These are phyloP conservation scores for Colletotrichum sp. DNA, from an alignment of 2,329 filamentous ascomycete genomes.

Conservation along the genomic window DNA sequence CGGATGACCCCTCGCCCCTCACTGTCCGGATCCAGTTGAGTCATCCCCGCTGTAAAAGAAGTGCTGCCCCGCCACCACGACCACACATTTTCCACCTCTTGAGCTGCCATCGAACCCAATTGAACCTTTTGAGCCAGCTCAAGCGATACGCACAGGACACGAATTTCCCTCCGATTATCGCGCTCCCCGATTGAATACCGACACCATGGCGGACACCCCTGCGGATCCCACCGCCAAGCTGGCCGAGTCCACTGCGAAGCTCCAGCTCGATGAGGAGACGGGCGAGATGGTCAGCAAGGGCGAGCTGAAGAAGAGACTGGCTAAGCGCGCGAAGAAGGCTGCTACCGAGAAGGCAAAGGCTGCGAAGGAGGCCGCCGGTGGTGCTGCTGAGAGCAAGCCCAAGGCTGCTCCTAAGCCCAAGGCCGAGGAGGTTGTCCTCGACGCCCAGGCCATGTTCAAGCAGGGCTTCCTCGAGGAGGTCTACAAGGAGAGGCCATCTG, in stretches of 20 bases:
- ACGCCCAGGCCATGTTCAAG: constrained; percentile 77
- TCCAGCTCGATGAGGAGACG: constrained; percentile 66
- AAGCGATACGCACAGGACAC: background rate
- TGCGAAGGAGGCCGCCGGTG: constrained; percentile 34
- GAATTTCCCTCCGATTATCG: rapidly evolving
- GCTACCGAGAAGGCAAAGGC: constrained; percentile 56
- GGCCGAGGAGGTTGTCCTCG: constrained; percentile 47
- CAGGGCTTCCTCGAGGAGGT: constrained; percentile 77
- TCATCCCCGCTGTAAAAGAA: constrained; percentile 18
- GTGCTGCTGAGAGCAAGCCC: constrained; percentile 26
- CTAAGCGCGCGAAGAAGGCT: constrained; percentile 64
- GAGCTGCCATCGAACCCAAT: background rate
- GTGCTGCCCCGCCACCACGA: constrained; percentile 18
- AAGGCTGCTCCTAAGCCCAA: constrained; percentile 44
- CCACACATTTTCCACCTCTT: constrained; percentile 2
- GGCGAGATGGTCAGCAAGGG: constrained; percentile 70
- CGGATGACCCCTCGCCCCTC: constrained; percentile 12
- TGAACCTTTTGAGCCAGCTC: background rate
- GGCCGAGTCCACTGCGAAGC: constrained; percentile 57
- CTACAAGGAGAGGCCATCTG: constrained; percentile 69
- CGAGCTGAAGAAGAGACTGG: constrained; percentile 65
- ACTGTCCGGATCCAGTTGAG: constrained; percentile 7
- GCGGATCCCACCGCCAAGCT: constrained; percentile 57
- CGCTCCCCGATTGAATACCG: background rate
- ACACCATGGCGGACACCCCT: constrained; percentile 51